These are phyloP conservation scores for Hygrophorus russula DNA, from an alignment of 768 basidiomycete genomes.

Conservation along the genomic window DNA sequence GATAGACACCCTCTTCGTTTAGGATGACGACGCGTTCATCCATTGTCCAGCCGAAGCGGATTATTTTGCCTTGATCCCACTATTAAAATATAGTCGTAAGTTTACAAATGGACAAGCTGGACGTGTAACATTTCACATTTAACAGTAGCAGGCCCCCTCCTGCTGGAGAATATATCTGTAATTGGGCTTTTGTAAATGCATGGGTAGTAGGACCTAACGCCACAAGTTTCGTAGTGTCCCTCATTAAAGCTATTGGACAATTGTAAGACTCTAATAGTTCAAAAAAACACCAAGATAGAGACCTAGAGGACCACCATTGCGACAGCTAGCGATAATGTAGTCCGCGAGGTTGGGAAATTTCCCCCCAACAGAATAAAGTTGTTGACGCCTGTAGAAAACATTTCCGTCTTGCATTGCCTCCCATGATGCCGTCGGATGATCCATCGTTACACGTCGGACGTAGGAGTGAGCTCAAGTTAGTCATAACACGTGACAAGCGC, in stretches of 20 bases:
- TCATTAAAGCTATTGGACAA: constrained; percentile 59
- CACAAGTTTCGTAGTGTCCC: constrained; percentile 73
- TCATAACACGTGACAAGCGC: too few species aligned
- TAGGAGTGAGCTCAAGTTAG: background rate
- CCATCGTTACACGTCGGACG: constrained; percentile 23
- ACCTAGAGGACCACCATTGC: constrained; percentile 88
- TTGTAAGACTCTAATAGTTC: constrained; percentile 4
- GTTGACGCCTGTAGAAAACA: constrained; percentile 81
- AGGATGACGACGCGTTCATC: constrained; percentile 76
- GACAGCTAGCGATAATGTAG: constrained; percentile 71
- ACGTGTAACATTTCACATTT: constrained; percentile 56
- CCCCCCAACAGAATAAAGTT: constrained; percentile 73
- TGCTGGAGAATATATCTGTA: constrained; percentile 80
- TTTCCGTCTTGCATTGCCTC: constrained; percentile 81
- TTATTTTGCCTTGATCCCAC: constrained; percentile 87
- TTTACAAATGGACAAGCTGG: constrained; percentile 4
- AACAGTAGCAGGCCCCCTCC: constrained; percentile 61
- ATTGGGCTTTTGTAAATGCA: constrained; percentile 62
- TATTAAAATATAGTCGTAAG: constrained; percentile 21
- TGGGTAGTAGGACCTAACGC: constrained; percentile 50
- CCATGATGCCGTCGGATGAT: constrained; percentile 80
- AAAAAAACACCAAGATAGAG: constrained; percentile 11
- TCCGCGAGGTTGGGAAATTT: constrained; percentile 71
- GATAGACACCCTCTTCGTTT: constrained; percentile 87
- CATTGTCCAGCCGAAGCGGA: constrained; percentile 76